Percentiles rank a stretch among this genome's conserved stretches.
Evolutionary conservation across 371 early-diverging fungal species (phyloP).

Genomic region (Dentiscutata heterogama): DNA sequence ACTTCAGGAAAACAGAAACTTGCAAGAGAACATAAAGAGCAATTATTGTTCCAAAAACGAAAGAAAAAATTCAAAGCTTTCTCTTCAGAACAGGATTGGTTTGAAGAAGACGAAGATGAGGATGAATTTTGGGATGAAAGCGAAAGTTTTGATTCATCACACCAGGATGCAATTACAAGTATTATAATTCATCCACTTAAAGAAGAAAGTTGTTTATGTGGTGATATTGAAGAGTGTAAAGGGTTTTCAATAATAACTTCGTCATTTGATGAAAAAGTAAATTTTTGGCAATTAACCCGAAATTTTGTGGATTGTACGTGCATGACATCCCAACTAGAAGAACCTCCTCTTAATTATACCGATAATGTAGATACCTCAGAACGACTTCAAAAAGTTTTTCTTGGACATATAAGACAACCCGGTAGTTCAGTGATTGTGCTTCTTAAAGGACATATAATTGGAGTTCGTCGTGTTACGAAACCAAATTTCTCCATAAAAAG

Average conservation of each 20-base stretch:
- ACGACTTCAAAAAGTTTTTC: background rate
- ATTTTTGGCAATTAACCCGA: conserved; percentile 31
- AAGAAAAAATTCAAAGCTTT: no score
- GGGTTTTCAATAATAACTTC: conserved; percentile 38
- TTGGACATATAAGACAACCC: conserved; percentile 26
- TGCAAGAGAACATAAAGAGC: conserved; percentile 1
- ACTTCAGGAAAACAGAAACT: background rate
- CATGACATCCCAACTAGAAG: background rate
- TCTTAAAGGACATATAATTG: conserved; percentile 19
- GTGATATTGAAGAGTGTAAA: background rate
- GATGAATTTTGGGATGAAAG: background rate
- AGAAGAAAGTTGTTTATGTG: conserved; percentile 39
- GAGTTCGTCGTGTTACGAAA: conserved; percentile 10
- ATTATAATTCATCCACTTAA: conserved; percentile 40
- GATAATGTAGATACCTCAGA: background rate
- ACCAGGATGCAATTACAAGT: conserved; percentile 30
- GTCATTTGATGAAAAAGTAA: conserved; percentile 41
- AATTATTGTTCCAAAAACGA: background rate
- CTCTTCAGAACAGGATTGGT: no score
- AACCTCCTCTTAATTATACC: background rate
- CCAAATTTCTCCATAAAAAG: background rate
- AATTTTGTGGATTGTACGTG: conserved; percentile 38
- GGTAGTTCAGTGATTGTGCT: conserved; percentile 38
- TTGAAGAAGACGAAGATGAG: background rate
- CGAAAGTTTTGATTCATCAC: conserved; percentile 21